Conservation (phyloP, 2,329 filamentous ascomycete genomes). For the Verticillium dahliae region DNA sequence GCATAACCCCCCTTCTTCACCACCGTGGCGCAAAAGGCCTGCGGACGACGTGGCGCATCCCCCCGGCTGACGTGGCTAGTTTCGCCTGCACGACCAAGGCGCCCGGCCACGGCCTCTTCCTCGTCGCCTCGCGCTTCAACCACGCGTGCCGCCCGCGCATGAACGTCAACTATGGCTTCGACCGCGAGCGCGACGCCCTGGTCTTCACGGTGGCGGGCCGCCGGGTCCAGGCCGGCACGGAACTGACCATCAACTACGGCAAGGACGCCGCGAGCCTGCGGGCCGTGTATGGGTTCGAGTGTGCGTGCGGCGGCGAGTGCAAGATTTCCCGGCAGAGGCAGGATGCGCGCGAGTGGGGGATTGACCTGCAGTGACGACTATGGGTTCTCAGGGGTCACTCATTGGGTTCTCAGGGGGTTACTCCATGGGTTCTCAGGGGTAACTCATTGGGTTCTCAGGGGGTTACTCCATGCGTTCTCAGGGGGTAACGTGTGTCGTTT, state of each 20-base stretch:
- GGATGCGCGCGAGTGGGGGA: neutral
- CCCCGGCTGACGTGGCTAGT: conserved; percentile 11
- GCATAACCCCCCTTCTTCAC: too few relatives aligned
- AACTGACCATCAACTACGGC: conserved; percentile 47
- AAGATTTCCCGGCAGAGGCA: neutral
- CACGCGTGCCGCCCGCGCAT: conserved; percentile 41
- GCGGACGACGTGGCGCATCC: too few relatives aligned
- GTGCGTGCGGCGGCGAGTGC: conserved; percentile 32
- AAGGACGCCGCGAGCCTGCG: conserved; percentile 28
- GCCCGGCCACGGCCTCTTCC: conserved; percentile 33
- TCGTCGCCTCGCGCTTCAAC: conserved; percentile 50
- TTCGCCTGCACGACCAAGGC: conserved; percentile 17
- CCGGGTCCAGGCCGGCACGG: conserved; percentile 32
- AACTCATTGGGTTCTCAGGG: too few relatives aligned
- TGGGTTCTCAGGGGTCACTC: neutral
- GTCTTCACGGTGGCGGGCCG: conserved; percentile 28
- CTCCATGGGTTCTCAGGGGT: too few relatives aligned
- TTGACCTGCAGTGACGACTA: neutral
- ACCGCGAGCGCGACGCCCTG: conserved; percentile 25
- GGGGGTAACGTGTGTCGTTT: neutral
- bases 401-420: neutral
- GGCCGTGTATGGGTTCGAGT: conserved; percentile 44
- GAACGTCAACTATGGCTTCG: conserved; percentile 38
- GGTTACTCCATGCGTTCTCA: too few relatives aligned
- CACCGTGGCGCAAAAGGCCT: too few relatives aligned